Base-by-base conservation (phyloP, 2,329 filamentous ascomycete genomes). In the Cladophialophora yegresii region DNA sequence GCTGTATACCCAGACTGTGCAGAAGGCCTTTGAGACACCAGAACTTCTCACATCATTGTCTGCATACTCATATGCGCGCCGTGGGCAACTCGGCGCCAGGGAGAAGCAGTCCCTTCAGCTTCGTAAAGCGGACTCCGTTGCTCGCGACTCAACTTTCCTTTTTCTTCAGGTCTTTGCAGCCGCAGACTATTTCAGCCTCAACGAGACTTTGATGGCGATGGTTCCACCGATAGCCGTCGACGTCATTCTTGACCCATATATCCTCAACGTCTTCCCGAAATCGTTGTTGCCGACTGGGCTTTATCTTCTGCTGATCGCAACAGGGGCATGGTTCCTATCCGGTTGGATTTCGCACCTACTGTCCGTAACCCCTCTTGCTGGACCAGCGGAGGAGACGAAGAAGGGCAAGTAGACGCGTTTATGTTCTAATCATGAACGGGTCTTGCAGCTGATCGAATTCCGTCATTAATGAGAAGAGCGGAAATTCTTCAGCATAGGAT, bases 101-200 rank as follows among this genome's bases (percentile, higher is more conserved):
- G 69, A 71, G 20, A 47, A 55, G 9, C 22, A 67, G n/a, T 6
- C 62, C 4, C 66, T 70, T 13, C 63, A 70, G 7, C 40, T 26
- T 20, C 56, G 61, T 9, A 65, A 65, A 36, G 23, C 58, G n/a
- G 51, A 22, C 13, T 28, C 22, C 10, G 32, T 50, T 55, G 13
- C 59, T 36, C 57, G 28, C 7, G 51, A 16, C 28, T 66, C 47
- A 53, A 69, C 88, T 0, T 73, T 86, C 32, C 80, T 95, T 7
- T 85, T 96, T 62, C 84, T 98, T 2, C 89, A 86, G 67, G 81
- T 98, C 58, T 82, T 84, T 67, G 86, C 92, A 13, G 86, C 88
- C 22, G 92, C 95, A 54, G 91, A 96, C 72, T 99, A 93, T 80
- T 96, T 90, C 77, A 89, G 90, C 10, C 83, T 86, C 64, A 84